These are phyloP conservation scores for Daedaleopsis nitida DNA, from an alignment of 768 basidiomycete genomes.

Conservation along the genomic window DNA sequence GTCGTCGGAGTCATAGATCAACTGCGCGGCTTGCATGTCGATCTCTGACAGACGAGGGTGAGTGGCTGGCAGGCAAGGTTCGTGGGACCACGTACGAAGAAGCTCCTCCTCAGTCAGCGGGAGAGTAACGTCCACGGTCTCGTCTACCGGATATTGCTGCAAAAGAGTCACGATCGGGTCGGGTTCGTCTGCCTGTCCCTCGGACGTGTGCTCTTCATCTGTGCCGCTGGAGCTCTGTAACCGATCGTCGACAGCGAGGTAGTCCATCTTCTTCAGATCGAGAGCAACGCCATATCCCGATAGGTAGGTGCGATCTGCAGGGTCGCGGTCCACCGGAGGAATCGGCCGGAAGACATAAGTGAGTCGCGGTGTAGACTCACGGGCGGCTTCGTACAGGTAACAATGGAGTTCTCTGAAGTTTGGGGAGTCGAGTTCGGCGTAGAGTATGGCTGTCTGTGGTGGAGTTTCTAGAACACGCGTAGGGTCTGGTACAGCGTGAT, in stretches of 20 bases:
- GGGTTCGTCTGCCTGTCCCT: constrained; percentile 9
- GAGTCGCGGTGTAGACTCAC: constrained; percentile 46
- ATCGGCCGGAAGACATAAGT: constrained; percentile 79
- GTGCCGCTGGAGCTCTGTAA: constrained; percentile 22
- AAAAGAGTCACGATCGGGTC: constrained; percentile 28
- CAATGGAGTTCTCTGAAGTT: constrained; percentile 74
- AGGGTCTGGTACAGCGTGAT: constrained; percentile 68
- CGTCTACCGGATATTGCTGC: constrained; percentile 30
- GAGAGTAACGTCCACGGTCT: constrained; percentile 20
- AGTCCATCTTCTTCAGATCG: constrained; percentile 97
- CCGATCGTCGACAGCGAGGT: constrained; percentile 91
- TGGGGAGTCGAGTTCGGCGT: constrained; percentile 63
- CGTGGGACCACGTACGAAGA: constrained; percentile 39
- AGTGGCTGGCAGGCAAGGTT: neutral
- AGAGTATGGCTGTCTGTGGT: constrained; percentile 72
- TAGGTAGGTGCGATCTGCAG: constrained; percentile 47
- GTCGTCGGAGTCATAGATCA: constrained; percentile 59
- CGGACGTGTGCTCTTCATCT: neutral
- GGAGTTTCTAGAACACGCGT: constrained; percentile 48
- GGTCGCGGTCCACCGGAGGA: constrained; percentile 39
- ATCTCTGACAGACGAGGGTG: constrained; percentile 44
- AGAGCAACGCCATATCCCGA: constrained; percentile 92
- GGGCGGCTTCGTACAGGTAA: constrained; percentile 56
- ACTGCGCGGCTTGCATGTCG: constrained; percentile 72
- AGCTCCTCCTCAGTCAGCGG: constrained; percentile 42